These are phyloP conservation scores for Colletotrichum theobromicola DNA, from an alignment of 2,329 filamentous ascomycete genomes.

Conservation along the genomic window DNA sequence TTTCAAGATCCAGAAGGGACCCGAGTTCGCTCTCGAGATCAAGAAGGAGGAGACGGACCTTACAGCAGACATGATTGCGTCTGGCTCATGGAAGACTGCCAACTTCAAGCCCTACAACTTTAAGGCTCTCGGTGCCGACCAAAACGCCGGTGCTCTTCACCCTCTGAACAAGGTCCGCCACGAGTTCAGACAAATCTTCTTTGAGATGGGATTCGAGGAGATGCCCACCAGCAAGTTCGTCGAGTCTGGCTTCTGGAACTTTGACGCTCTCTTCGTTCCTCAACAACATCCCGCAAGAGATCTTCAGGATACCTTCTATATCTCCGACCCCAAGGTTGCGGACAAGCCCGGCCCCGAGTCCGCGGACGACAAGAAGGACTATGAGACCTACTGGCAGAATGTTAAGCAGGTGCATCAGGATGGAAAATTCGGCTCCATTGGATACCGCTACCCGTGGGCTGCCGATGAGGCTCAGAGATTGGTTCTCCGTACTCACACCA, in stretches of 20 bases:
- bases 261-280: conserved; percentile 23
- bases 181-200: conserved; percentile 98
- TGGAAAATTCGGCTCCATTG: conserved; percentile 93
- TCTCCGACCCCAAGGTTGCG: conserved; percentile 82
- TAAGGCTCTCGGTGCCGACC: conserved; percentile 71
- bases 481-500: conserved; percentile 95
- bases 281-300: conserved; percentile 93
- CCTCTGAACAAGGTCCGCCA: conserved; percentile 92
- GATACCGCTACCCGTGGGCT: conserved; percentile 94
- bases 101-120: conserved; percentile 86
- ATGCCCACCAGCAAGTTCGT: conserved; percentile 96
- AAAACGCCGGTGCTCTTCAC: conserved; percentile 66
- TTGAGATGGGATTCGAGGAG: conserved; percentile 98
- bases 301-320: conserved; percentile 98
- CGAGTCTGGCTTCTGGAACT: conserved; percentile 90
- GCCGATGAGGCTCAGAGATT: conserved; percentile 85
- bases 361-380: conserved; percentile 67
- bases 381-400: conserved; percentile 87
- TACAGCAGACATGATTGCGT: conserved; percentile 89
- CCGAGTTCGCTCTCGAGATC: conserved; percentile 88
- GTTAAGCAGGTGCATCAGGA: conserved; percentile 86
- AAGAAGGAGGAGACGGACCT: conserved; percentile 94
- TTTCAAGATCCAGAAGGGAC: conserved; percentile 84
- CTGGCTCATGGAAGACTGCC: conserved; percentile 89
- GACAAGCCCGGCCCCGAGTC: conserved; percentile 68